These are phyloP conservation scores for Pharus latifolius DNA, from an alignment of 176 grass and related monocot species.

Conservation along the genomic window DNA sequence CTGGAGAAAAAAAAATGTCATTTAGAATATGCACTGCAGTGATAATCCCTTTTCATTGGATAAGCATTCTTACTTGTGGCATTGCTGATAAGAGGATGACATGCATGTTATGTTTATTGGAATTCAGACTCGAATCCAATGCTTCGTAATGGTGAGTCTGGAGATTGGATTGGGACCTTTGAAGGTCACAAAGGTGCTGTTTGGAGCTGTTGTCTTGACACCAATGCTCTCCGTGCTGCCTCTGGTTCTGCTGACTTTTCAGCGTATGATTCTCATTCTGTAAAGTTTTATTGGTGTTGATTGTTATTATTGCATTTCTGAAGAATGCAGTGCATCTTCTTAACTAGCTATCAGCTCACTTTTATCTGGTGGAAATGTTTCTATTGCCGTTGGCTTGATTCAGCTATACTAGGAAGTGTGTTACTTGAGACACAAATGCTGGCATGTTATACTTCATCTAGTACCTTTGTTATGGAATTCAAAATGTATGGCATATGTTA, in stretches of 20 bases:
- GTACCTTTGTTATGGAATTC: neutral
- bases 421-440: neutral
- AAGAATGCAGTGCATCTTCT: neutral
- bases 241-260: constrained; percentile 81
- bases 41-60: neutral
- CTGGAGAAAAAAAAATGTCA: neutral
- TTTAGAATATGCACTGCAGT: neutral
- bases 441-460: neutral
- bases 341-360: neutral
- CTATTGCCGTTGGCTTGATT: neutral
- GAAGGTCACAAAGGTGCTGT: constrained; percentile 86
- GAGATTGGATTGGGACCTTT: constrained; percentile 88
- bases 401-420: too few relatives aligned
- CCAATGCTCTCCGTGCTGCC: constrained; percentile 58
- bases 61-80: neutral
- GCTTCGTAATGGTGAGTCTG: constrained; percentile 79
- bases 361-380: neutral
- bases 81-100: neutral
- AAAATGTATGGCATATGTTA: neutral
- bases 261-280: constrained; percentile 34
- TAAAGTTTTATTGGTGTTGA: neutral
- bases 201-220: constrained; percentile 72
- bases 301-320: neutral
- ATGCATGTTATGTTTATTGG: neutral
- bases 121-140: constrained; percentile 57